Conservation (phyloP, 1,284 basidiomycete genomes). For the Cutaneotrichosporon cyanovorans region DNA sequence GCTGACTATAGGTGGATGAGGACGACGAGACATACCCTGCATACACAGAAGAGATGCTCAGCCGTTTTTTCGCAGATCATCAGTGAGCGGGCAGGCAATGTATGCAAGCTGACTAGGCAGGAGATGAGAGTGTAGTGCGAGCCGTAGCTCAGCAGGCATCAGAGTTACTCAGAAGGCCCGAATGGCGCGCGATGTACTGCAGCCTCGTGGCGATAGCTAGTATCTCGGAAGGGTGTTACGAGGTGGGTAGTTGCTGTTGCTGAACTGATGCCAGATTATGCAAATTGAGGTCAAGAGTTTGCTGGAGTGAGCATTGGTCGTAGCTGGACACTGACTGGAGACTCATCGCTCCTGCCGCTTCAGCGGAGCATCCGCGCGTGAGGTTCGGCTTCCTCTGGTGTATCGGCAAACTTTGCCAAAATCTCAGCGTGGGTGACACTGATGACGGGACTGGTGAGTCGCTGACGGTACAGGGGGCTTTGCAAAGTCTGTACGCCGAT, state of each 20-base stretch:
- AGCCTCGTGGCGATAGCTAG: conserved; percentile 55
- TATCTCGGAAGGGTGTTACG: conserved; percentile 26
- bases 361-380: conserved; percentile 69
- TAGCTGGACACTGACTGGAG: conserved; percentile 57
- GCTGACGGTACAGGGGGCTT: conserved; percentile 19
- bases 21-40: conserved; percentile 67
- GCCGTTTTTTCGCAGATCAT: conserved; percentile 66
- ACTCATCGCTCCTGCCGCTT: conserved; percentile 67
- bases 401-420: conserved; percentile 73
- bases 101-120: conserved; percentile 13
- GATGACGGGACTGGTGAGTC: conserved; percentile 6
- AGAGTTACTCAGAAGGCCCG: conserved; percentile 59
- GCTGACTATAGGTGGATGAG: conserved; percentile 51
- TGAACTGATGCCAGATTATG: conserved; percentile 8
- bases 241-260: conserved; percentile 7
- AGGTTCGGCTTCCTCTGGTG: conserved; percentile 79
- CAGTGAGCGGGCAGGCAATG: conserved; percentile 40
- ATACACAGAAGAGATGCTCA: conserved; percentile 68
- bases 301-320: conserved; percentile 2
- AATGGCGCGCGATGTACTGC: conserved; percentile 73
- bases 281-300: conserved; percentile 3
- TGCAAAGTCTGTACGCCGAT: conserved; percentile 25
- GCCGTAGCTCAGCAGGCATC: conserved; percentile 70
- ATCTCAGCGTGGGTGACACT: conserved; percentile 56
- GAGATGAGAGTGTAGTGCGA: conserved; percentile 60